Conservation (phyloP, 2,329 filamentous ascomycete species). For the Triangularia setosa region DNA sequence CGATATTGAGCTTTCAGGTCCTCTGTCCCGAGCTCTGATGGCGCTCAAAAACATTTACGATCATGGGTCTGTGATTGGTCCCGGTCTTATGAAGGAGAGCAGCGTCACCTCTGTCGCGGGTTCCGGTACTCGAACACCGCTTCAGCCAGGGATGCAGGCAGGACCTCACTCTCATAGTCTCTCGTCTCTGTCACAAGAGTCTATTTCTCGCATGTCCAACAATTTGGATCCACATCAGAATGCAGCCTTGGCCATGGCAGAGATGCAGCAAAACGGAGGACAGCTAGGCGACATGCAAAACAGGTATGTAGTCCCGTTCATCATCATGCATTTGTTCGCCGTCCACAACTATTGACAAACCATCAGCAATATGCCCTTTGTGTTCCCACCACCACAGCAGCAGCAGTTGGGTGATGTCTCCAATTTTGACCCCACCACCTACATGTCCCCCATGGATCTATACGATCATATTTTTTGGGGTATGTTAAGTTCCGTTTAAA, state of each 20-base stretch:
- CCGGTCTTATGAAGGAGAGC: slow-evolving; percentile 45
- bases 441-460: slow-evolving; percentile 64
- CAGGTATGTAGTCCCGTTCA: slow-evolving; percentile 23
- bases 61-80: slow-evolving; percentile 55
- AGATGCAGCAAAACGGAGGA: slow-evolving; percentile 60
- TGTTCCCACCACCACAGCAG: slow-evolving; percentile 16
- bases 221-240: slow-evolving; percentile 53
- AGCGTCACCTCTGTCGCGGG: slow-evolving; percentile 34
- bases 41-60: slow-evolving; percentile 65
- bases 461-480: slow-evolving; percentile 68
- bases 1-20: slow-evolving; percentile 60
- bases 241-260: slow-evolving; percentile 61
- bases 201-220: slow-evolving; percentile 2
- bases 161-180: slow-evolving; percentile 10
- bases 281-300: slow-evolving; percentile 43
- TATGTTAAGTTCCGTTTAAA: slow-evolving; percentile 34
- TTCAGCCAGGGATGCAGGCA: slow-evolving; percentile 29
- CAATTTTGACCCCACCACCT: slow-evolving; percentile 51
- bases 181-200: neutral
- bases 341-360: neutral
- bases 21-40: slow-evolving; percentile 56
- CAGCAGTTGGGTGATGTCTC: slow-evolving; percentile 42
- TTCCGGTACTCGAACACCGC: slow-evolving; percentile 44
- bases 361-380: slow-evolving; percentile 17
- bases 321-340: slow-evolving; percentile 7